Percentiles rank a stretch among this genome's conserved stretches.
Conservation (phyloP, 352 stramenopile genomes). For the Thalassiosira allenii region DNA sequence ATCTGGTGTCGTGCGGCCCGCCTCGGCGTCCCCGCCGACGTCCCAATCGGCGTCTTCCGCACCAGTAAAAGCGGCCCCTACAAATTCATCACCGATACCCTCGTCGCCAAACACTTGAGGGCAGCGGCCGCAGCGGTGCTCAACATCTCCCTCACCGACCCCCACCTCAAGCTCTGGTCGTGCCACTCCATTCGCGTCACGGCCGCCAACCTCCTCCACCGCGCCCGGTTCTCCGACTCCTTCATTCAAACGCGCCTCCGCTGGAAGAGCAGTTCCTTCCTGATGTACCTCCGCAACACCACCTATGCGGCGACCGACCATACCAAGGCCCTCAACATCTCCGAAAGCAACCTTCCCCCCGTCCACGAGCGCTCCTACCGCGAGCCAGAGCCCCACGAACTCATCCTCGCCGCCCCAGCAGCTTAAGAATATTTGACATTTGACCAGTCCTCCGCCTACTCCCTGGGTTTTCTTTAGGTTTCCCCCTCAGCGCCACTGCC, state of each 20-base stretch:
- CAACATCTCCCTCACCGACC: background rate
- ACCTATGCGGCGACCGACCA: background rate
- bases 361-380: background rate
- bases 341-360: background rate
- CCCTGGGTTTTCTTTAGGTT: no score
- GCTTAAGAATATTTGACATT: background rate
- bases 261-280: slow-evolving; percentile 14
- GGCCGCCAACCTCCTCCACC: slow-evolving; percentile 10
- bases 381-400: background rate
- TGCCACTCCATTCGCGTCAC: slow-evolving; percentile 12
- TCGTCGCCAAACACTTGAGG: background rate
- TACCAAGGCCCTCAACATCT: background rate
- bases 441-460: background rate
- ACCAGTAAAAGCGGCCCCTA: background rate
- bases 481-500: no score
- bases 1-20: background rate
- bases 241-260: slow-evolving; percentile 17
- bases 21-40: background rate
- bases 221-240: background rate
- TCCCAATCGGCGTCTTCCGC: background rate
- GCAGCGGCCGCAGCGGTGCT: background rate
- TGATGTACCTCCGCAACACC: slow-evolving; percentile 20
- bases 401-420: background rate
- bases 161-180: background rate
- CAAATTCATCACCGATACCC: background rate